phyloP scores from a whole-genome alignment of 1,284 basidiomycete species.

The Psilocybe mexicana region DNA sequence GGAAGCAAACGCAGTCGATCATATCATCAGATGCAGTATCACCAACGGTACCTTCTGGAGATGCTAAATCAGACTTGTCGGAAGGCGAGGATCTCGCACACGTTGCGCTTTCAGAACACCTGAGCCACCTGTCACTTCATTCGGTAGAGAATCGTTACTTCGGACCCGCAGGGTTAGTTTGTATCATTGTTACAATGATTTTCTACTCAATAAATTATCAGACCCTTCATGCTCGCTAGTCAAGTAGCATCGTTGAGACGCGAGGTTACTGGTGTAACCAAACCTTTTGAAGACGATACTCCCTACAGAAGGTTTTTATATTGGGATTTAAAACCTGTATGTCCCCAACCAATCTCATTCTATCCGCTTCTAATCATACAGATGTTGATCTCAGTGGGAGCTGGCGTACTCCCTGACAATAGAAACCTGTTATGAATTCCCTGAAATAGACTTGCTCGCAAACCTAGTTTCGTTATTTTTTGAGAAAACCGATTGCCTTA shows the following conservation, averaged over 20 bases:
- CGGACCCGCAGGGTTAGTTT: conserved; percentile 55
- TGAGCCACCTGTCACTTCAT: conserved; percentile 37
- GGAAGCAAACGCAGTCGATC: not conserved
- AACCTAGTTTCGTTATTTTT: conserved; percentile 65
- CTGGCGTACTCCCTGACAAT: conserved; percentile 19
- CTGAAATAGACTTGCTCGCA: conserved; percentile 46
- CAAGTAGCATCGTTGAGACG: conserved; percentile 52
- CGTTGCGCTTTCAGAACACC: conserved; percentile 35
- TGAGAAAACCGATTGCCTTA: conserved; percentile 45
- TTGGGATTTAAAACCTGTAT: conserved; percentile 38
- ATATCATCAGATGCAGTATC: not conserved
- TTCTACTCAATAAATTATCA: conserved; percentile 7
- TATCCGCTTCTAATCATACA: not conserved
- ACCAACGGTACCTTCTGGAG: conserved; percentile 16
- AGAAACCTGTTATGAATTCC: conserved; percentile 33
- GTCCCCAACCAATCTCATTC: conserved; percentile 5
- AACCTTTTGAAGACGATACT: conserved; percentile 9
- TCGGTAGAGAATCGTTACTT: conserved; percentile 49
- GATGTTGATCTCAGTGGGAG: conserved; percentile 32
- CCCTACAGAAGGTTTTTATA: conserved; percentile 33
- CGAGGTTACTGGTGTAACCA: conserved; percentile 35
- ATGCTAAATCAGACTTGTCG: conserved; percentile 7
- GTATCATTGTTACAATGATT: not conserved
- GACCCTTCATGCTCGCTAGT: conserved; percentile 45
- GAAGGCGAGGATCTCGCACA: conserved; percentile 37